Percentiles rank a stretch among this genome's conserved stretches.
These are phyloP conservation scores for Coccomyxa sp. DNA, from an alignment of 139 green algal species.

Conservation along the genomic window DNA sequence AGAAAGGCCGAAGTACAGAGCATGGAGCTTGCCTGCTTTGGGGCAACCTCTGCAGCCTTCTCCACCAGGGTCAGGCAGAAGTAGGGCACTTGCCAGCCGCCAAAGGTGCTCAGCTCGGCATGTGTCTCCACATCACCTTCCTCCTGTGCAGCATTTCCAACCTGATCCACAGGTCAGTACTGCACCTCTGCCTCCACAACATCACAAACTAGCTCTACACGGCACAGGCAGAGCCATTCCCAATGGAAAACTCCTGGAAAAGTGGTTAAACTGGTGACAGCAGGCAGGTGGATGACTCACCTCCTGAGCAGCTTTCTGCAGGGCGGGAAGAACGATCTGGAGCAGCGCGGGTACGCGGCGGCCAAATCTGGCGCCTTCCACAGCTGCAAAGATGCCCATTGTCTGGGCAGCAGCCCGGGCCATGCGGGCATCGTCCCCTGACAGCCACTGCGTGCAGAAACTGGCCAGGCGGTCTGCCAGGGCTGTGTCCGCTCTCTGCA, in stretches of 20 bases:
- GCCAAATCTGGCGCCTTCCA: conserved; percentile 39
- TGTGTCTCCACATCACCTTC: no score
- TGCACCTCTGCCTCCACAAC: neutral
- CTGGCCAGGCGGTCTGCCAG: conserved; percentile 37
- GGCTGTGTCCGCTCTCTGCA: conserved; percentile 34
- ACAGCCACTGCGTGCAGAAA: conserved; percentile 55
- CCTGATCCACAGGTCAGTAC: neutral
- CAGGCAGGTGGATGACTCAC: conserved; percentile 7
- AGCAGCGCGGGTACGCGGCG: conserved; percentile 36
- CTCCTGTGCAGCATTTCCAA: neutral
- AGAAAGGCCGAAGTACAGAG: neutral
- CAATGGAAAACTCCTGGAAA: neutral
- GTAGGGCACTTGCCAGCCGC: conserved; percentile 80
- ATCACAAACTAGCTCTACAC: neutral
- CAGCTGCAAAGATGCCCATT: conserved; percentile 47
- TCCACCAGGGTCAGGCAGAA: conserved; percentile 71
- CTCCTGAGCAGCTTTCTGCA: conserved; percentile 9
- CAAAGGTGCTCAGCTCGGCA: no score
- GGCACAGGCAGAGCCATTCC: neutral
- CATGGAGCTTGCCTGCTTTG: no score
- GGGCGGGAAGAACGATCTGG: conserved; percentile 21
- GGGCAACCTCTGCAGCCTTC: no score
- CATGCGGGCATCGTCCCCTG: conserved; percentile 38
- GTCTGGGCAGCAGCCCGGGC: conserved; percentile 40
- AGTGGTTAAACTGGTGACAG: neutral